Evolutionary conservation across 129 eudicot species (phyloP), one percentile per base, ranked within the genome.

Genomic region (Kitagawia praeruptora): DNA sequence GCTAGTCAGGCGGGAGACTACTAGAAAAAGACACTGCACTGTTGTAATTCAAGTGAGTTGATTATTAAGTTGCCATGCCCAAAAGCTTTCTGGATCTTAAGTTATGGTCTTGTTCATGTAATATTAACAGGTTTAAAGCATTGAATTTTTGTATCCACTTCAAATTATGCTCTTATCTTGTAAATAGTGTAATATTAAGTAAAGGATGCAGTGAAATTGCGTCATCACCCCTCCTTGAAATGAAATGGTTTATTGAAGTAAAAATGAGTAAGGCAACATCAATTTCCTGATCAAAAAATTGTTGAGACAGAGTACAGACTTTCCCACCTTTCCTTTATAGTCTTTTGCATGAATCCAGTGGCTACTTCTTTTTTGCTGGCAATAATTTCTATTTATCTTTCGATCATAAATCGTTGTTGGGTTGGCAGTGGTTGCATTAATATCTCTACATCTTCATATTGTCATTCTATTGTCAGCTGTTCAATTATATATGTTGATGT

Each of bases 1-100:
- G 96, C 76, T 86, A 28, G 91, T 88, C 70, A 83, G 91, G 84
- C 82, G 78, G 78, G 78, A 6, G 61, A 81, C 84, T 31, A 76
- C 80, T 39, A 91, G 70, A 77, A 80, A 79, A 28, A 87, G 82
- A 79, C 85, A 80, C 47, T 76, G 83, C 47, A 84, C 83, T 75
- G 82, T 80, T 48, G 75, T 89, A 51, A 90, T 95, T 85, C 98
- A 95, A 85, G 98, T 94, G 83, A 87, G 97, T 70, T 31, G 79
- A 18, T 73, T 41, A 79, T 42, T 44, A 1, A 40, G 28, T 23
- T 41, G 11, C 77, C 11, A 41, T 44, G 53, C 48, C 11, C 13
- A 40, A 21, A 44, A 37, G 27, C 15, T 63, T 38, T 21, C 76
- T 41, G 37, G 48, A 73, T 67, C 11, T 67, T 67, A 13, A 9